Evolutionary conservation across 305 asterid species (phyloP).

Genomic region (Fraxinus albicans): DNA sequence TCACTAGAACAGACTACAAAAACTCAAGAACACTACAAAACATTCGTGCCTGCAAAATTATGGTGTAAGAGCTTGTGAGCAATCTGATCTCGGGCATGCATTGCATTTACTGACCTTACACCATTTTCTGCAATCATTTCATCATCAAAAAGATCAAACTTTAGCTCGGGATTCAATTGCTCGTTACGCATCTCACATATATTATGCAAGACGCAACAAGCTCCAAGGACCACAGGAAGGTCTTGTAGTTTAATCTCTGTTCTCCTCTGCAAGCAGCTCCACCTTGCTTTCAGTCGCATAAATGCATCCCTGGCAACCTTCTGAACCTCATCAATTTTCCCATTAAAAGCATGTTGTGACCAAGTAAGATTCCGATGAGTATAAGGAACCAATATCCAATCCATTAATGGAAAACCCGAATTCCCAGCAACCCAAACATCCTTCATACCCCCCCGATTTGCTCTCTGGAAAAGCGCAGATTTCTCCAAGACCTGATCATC

Average conservation of each 20-base stretch:
- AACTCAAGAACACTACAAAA: slow-evolving; percentile 24
- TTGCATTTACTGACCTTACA: slow-evolving; percentile 38
- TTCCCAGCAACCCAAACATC: slow-evolving; percentile 51
- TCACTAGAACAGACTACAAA: background rate
- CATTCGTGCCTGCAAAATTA: slow-evolving; percentile 39
- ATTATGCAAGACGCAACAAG: slow-evolving; percentile 78
- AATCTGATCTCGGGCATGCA: slow-evolving; percentile 49
- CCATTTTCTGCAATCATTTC: slow-evolving; percentile 37
- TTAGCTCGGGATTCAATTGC: slow-evolving; percentile 39
- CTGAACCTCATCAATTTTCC: slow-evolving; percentile 46
- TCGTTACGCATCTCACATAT: slow-evolving; percentile 67
- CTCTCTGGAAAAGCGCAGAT: slow-evolving; percentile 60
- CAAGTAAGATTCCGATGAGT: slow-evolving; percentile 50
- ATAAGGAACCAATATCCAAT: slow-evolving; percentile 69
- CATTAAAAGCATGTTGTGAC: slow-evolving; percentile 69
- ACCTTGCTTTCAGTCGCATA: slow-evolving; percentile 61
- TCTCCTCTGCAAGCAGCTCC: slow-evolving; percentile 73
- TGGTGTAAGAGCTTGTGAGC: slow-evolving; percentile 76
- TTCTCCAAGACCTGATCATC: slow-evolving; percentile 74
- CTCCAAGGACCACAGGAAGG: slow-evolving; percentile 70
- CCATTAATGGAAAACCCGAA: slow-evolving; percentile 47
- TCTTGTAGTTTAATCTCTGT: slow-evolving; percentile 79
- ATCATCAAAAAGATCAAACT: slow-evolving; percentile 62
- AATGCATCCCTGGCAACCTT: slow-evolving; percentile 57
- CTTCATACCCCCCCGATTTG: slow-evolving; percentile 36